Conservation (phyloP, 371 early-diverging fungal species). For the Blastocladiella emersonii region DNA sequence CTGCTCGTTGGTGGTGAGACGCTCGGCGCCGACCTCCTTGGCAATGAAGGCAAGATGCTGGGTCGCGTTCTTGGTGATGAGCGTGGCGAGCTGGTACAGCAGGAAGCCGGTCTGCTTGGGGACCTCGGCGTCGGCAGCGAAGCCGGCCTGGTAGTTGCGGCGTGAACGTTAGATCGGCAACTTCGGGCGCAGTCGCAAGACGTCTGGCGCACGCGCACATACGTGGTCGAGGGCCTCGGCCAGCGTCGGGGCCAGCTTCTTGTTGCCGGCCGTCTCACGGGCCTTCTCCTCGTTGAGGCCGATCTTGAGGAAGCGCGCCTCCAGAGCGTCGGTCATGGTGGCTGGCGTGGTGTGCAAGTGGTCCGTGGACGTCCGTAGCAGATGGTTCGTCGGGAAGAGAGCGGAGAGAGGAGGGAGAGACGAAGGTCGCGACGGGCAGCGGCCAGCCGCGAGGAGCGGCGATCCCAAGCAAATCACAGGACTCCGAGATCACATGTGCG, state of each 20-base stretch:
- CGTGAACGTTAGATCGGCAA: conserved; percentile 12
- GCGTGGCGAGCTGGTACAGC: conserved; percentile 74
- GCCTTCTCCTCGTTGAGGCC: conserved; percentile 84
- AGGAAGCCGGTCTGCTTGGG: conserved; percentile 56
- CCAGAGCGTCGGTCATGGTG: conserved; percentile 32
- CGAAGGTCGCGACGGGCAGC: background rate
- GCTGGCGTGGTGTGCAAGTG: background rate
- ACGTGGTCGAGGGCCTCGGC: conserved; percentile 25
- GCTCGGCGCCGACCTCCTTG: conserved; percentile 49
- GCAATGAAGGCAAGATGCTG: conserved; percentile 63
- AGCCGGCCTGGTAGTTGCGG: conserved; percentile 49
- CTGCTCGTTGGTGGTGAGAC: conserved; percentile 69
- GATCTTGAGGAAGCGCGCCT: conserved; percentile 59
- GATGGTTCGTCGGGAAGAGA: too few species aligned
- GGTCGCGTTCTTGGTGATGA: conserved; percentile 56
- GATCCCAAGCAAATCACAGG: too few species aligned
- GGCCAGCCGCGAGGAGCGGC: too few species aligned
- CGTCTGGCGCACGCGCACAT: too few species aligned
- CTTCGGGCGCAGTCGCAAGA: too few species aligned
- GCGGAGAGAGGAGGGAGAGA: background rate
- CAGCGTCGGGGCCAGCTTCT: conserved; percentile 73
- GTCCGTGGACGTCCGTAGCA: too few species aligned
- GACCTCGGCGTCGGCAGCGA: conserved; percentile 28
- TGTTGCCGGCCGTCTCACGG: conserved; percentile 85
- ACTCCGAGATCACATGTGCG: too few species aligned